phyloP scores from a whole-genome alignment of 1,284 basidiomycete species.

The Ustilago crameri region DNA sequence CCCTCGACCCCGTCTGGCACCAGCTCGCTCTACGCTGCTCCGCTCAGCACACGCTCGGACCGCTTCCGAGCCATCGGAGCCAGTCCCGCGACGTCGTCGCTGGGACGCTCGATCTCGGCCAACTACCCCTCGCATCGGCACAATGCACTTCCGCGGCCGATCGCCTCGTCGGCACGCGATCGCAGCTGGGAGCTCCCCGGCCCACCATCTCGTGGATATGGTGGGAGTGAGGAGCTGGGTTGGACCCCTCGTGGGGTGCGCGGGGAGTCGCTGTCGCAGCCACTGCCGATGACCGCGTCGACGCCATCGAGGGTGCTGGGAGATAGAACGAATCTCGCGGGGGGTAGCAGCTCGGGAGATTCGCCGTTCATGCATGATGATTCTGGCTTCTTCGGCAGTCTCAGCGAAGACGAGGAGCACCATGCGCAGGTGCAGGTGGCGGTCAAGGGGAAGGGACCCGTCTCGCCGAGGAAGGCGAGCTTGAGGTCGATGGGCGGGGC shows the following conservation, averaged over 20 bases:
- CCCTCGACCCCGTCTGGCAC: slow-evolving; percentile 28
- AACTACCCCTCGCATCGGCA: slow-evolving; percentile 21
- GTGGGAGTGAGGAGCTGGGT: slow-evolving; percentile 10
- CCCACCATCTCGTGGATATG: slow-evolving; percentile 7
- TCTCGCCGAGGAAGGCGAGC: slow-evolving; percentile 24
- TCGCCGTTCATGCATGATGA: slow-evolving; percentile 48
- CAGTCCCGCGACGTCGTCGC: slow-evolving; percentile 22
- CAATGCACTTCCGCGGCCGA: slow-evolving; percentile 6
- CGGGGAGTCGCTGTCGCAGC: slow-evolving; percentile 23
- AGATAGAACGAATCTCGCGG: slow-evolving; percentile 29
- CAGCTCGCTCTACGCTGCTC: slow-evolving; percentile 9
- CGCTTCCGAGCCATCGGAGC: slow-evolving; percentile 34
- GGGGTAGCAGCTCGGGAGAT: slow-evolving; percentile 5
- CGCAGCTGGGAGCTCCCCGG: slow-evolving; percentile 20
- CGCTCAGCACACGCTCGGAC: slow-evolving; percentile 42
- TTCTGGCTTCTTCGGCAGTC: slow-evolving; percentile 52
- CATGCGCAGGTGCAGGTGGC: slow-evolving; percentile 2
- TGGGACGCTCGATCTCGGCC: slow-evolving; percentile 37
- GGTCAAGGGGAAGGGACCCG: background rate
- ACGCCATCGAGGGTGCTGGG: slow-evolving; percentile 39
- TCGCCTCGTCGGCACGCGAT: slow-evolving; percentile 7
- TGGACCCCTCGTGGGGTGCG: slow-evolving; percentile 13
- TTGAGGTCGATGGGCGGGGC: slow-evolving; percentile 20
- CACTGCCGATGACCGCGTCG: slow-evolving; percentile 18
- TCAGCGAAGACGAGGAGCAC: slow-evolving; percentile 37